Conservation (phyloP, 1,284 basidiomycete genomes). For the Heterobasidion irregulare region DNA sequence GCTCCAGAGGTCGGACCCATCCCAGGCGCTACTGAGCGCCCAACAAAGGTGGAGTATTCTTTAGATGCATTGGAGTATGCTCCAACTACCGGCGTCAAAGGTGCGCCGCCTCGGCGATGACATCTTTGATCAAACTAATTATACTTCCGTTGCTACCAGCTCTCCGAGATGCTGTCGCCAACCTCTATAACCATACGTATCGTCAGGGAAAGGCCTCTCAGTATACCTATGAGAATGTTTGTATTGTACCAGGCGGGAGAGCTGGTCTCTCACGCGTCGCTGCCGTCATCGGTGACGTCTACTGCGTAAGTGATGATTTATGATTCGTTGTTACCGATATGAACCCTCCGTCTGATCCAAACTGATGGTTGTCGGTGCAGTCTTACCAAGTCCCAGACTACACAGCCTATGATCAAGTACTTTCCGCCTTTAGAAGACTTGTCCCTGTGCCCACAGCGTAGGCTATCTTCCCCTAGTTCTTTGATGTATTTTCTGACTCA, state of each 20-base stretch:
- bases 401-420: slow-evolving; percentile 79
- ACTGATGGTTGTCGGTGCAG: slow-evolving; percentile 22
- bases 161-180: slow-evolving; percentile 69
- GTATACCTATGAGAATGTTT: slow-evolving; percentile 88
- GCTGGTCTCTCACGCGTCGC: slow-evolving; percentile 86
- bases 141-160: slow-evolving; percentile 10
- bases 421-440: slow-evolving; percentile 82
- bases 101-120: slow-evolving; percentile 27
- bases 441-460: slow-evolving; percentile 86
- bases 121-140: not conserved
- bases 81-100: slow-evolving; percentile 86
- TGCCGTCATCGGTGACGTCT: slow-evolving; percentile 82
- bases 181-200: slow-evolving; percentile 86
- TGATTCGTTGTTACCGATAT: not conserved
- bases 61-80: slow-evolving; percentile 85
- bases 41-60: slow-evolving; percentile 53
- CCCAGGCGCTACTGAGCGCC: slow-evolving; percentile 64
- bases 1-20: slow-evolving; percentile 86
- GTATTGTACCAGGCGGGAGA: slow-evolving; percentile 87
- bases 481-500: slow-evolving; percentile 4
- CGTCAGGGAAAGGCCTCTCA: slow-evolving; percentile 72
- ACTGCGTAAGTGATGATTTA: slow-evolving; percentile 38
- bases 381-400: slow-evolving; percentile 86
- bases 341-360: not conserved
- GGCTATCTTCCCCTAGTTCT: slow-evolving; percentile 18